Conservation (phyloP, 805 yeast species). For the Barnettozyma vustinii region DNA sequence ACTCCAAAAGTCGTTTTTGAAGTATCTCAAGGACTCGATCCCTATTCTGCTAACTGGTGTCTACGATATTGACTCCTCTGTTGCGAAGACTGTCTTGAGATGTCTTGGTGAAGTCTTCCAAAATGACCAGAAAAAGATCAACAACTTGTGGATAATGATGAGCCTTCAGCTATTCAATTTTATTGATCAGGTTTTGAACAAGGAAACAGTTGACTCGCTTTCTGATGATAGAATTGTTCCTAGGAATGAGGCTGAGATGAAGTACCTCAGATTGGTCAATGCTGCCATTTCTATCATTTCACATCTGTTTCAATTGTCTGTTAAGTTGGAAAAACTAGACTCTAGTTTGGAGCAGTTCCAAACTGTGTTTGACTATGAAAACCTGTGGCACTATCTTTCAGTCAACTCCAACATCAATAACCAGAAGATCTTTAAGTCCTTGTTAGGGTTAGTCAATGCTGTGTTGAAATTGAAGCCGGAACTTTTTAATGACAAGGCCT, state of each 20-base stretch:
- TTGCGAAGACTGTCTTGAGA: slow-evolving; percentile 42
- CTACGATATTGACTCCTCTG: slow-evolving; percentile 64
- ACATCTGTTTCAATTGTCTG: slow-evolving; percentile 24
- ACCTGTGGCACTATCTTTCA: slow-evolving; percentile 38
- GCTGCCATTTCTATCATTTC: slow-evolving; percentile 46
- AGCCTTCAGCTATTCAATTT: slow-evolving; percentile 49
- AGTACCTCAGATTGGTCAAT: slow-evolving; percentile 53
- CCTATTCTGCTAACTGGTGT: slow-evolving; percentile 71
- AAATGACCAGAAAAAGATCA: slow-evolving; percentile 46
- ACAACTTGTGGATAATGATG: slow-evolving; percentile 58
- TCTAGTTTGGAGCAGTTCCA: slow-evolving; percentile 17
- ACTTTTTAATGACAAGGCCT: slow-evolving; percentile 18
- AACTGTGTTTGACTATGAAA: slow-evolving; percentile 37
- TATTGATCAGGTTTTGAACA: slow-evolving; percentile 43
- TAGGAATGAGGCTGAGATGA: slow-evolving; percentile 58
- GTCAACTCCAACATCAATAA: slow-evolving; percentile 32
- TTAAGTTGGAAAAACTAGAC: slow-evolving; percentile 20
- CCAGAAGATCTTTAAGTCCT: slow-evolving; percentile 36
- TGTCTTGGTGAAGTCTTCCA: slow-evolving; percentile 52
- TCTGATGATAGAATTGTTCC: slow-evolving; percentile 71
- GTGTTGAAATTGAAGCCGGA: slow-evolving; percentile 24
- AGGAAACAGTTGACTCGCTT: slow-evolving; percentile 57
- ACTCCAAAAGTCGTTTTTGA: slow-evolving; percentile 53
- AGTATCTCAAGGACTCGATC: slow-evolving; percentile 63
- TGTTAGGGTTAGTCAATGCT: slow-evolving; percentile 33